Evolutionary conservation across 2,329 filamentous ascomycete species (phyloP).

Genomic region (Calonectria henricotiae): DNA sequence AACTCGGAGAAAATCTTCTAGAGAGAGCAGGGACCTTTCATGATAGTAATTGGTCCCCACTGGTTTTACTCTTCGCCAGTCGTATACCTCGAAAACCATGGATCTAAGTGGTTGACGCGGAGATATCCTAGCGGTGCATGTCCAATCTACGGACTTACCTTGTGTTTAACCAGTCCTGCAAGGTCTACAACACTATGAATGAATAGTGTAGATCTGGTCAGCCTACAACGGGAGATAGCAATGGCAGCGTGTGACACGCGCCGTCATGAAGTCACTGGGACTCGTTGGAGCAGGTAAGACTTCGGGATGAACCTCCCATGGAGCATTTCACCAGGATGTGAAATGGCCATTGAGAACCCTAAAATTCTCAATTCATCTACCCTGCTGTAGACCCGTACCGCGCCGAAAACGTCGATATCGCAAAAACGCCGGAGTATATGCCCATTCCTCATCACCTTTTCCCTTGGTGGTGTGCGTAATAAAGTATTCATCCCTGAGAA

Average conservation of each 20-base stretch:
- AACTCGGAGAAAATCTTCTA: conserved; percentile 85
- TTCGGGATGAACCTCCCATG: conserved; percentile 85
- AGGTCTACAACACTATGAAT: conserved; percentile 38
- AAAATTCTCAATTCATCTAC: conserved; percentile 64
- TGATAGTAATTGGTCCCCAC: conserved; percentile 65
- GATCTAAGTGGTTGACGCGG: conserved; percentile 80
- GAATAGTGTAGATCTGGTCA: conserved; percentile 34
- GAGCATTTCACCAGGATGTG: conserved; percentile 80
- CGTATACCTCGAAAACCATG: conserved; percentile 94
- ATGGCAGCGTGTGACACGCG: conserved; percentile 24
- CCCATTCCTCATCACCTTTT: conserved; percentile 57
- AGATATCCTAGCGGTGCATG: conserved; percentile 84
- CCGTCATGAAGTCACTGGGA: conserved; percentile 39
- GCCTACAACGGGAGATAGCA: conserved; percentile 40
- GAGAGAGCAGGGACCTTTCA: conserved; percentile 73
- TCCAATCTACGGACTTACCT: conserved; percentile 47
- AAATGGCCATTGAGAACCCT: conserved; percentile 81
- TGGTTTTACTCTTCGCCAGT: conserved; percentile 85
- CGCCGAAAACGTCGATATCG: conserved; percentile 53
- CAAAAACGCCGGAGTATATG: conserved; percentile 61
- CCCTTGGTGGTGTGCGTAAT: conserved; percentile 45
- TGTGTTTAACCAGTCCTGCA: conserved; percentile 36
- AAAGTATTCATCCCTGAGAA: conserved; percentile 46
- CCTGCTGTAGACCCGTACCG: conserved; percentile 57
- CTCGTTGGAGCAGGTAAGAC: conserved; percentile 57